Conservation (phyloP, 1,284 basidiomycete genomes). For the Marasmius sp. region DNA sequence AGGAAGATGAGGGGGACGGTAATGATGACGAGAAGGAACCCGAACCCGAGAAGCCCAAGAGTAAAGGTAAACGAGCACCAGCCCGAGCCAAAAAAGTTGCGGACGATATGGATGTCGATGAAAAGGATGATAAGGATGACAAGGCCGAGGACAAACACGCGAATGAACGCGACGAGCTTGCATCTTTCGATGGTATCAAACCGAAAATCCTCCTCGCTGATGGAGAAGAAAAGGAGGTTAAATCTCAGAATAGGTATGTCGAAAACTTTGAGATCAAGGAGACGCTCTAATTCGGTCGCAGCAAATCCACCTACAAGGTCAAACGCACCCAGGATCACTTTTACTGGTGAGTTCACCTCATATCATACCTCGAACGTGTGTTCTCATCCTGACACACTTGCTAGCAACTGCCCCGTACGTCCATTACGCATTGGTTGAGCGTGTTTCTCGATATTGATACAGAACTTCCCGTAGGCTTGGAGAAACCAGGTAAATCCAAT, state of each 20-base stretch:
- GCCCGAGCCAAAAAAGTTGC: neutral
- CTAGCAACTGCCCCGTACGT: neutral
- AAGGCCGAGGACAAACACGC: neutral
- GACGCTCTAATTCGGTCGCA: neutral
- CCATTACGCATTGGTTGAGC: neutral
- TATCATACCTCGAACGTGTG: conserved; percentile 19
- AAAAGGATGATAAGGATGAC: neutral
- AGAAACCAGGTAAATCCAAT: neutral
- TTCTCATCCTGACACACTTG: neutral
- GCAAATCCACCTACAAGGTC: conserved; percentile 25
- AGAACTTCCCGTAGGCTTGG: neutral
- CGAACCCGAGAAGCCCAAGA: neutral
- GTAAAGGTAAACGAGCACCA: neutral
- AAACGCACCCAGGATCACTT: conserved; percentile 33
- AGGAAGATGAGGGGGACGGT: neutral
- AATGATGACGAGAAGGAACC: neutral
- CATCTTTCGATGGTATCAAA: conserved; percentile 33
- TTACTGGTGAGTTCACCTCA: conserved; percentile 19
- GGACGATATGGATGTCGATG: neutral
- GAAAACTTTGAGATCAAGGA: too few species aligned
- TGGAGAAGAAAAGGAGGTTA: conserved; percentile 31
- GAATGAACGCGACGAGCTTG: conserved; percentile 26
- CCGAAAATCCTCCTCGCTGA: conserved; percentile 31
- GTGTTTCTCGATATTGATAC: neutral
- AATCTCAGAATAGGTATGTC: conserved; percentile 28